Conservation (phyloP, 2,329 filamentous ascomycete species). For the Penicillium sp. region DNA sequence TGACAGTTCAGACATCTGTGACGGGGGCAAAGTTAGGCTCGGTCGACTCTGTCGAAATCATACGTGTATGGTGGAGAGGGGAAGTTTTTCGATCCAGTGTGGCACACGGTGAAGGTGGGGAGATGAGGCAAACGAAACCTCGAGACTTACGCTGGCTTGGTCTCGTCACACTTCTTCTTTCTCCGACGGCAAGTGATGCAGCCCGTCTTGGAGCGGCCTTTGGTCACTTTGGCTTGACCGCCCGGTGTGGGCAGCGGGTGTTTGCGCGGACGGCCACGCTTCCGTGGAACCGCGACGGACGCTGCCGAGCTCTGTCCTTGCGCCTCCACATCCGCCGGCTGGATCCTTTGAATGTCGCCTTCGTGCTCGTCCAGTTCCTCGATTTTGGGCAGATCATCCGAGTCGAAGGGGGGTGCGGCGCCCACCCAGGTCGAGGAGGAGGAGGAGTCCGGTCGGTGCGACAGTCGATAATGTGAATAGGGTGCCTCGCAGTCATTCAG, state of each 20-base stretch:
- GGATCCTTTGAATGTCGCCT: conserved; percentile 27
- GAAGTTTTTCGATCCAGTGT: neutral
- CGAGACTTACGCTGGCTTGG: conserved; percentile 37
- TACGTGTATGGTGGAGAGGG: no score
- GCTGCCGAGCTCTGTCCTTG: conserved; percentile 20
- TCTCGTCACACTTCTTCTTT: conserved; percentile 55
- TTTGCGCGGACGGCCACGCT: conserved; percentile 76
- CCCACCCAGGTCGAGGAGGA: neutral
- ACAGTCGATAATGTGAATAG: neutral
- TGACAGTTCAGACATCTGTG: conserved; percentile 64
- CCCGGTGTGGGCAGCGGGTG: conserved; percentile 60
- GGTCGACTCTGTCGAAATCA: no score
- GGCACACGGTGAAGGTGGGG: neutral
- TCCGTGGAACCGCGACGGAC: conserved; percentile 45
- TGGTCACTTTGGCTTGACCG: conserved; percentile 63
- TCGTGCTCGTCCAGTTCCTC: conserved; percentile 45
- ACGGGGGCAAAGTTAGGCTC: neutral
- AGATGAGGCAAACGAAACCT: conserved; percentile 8
- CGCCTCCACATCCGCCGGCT: conserved; percentile 25
- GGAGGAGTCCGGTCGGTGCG: neutral
- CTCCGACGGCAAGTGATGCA: conserved; percentile 55
- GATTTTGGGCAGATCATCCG: conserved; percentile 46
- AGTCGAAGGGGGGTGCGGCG: conserved; percentile 8
- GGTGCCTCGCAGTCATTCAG: conserved; percentile 19
- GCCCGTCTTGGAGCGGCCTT: conserved; percentile 58